These are phyloP conservation scores for Phellopilus nigrolimitatus DNA, from an alignment of 1,284 basidiomycete genomes.

Conservation along the genomic window DNA sequence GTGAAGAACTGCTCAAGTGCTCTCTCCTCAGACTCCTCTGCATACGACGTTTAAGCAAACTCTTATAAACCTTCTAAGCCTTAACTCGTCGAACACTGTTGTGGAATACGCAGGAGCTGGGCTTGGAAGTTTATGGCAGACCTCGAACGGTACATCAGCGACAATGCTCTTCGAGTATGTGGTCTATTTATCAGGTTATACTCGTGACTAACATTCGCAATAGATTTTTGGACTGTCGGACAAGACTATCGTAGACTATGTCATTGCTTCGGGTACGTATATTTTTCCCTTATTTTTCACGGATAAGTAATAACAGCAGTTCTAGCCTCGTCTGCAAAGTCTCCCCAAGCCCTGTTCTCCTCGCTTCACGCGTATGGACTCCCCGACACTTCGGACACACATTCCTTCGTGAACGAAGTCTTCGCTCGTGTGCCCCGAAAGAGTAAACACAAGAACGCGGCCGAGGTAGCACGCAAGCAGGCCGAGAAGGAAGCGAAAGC, in stretches of 20 bases:
- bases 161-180: slow-evolving; percentile 77
- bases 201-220: slow-evolving; percentile 9
- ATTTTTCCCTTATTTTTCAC: slow-evolving; percentile 17
- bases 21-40: too few relatives aligned
- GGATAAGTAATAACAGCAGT: background rate
- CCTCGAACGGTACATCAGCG: slow-evolving; percentile 77
- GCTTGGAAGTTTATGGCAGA: slow-evolving; percentile 33
- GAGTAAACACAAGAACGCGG: slow-evolving; percentile 57
- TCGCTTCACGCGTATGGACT: slow-evolving; percentile 76
- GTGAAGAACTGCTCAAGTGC: too few relatives aligned
- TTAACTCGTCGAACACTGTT: too few relatives aligned
- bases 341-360: slow-evolving; percentile 71
- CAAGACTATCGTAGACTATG: slow-evolving; percentile 78
- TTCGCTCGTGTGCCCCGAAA: slow-evolving; percentile 73
- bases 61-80: too few relatives aligned
- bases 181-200: background rate
- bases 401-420: slow-evolving; percentile 76
- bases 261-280: slow-evolving; percentile 73
- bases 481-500: slow-evolving; percentile 68
- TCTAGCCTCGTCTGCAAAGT: slow-evolving; percentile 81
- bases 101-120: background rate
- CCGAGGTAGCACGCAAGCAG: slow-evolving; percentile 51
- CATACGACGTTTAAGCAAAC: too few relatives aligned
- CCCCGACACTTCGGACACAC: slow-evolving; percentile 73
- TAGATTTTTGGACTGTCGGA: slow-evolving; percentile 83